A percentile compares a stretch with the other conserved stretches of the same genome.
Evolutionary conservation across 2,329 filamentous ascomycete species (phyloP).

Genomic region (Polytolypa hystricis): DNA sequence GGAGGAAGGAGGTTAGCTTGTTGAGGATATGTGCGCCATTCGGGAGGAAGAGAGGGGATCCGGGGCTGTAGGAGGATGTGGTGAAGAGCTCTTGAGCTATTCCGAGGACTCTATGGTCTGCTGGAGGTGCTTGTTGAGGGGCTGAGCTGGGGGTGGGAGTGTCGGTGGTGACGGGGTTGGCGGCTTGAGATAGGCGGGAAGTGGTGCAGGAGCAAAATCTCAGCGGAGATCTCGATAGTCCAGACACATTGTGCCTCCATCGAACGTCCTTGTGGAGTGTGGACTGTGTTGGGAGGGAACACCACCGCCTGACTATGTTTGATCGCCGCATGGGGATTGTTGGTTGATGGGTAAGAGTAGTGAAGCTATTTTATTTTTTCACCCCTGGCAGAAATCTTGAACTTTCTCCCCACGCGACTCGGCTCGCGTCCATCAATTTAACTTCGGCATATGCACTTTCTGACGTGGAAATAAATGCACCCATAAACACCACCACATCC

Average conservation of each 20-base stretch:
- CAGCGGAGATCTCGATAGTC: slow-evolving; percentile 8
- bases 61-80: slow-evolving; percentile 68
- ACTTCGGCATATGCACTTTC: too few species aligned
- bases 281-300: slow-evolving; percentile 5
- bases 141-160: slow-evolving; percentile 14
- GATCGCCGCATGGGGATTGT: slow-evolving; percentile 9
- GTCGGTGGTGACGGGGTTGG: slow-evolving; percentile 4
- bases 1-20: slow-evolving; percentile 67
- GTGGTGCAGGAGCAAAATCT: slow-evolving; percentile 22
- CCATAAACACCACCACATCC: too few species aligned
- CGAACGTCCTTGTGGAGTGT: slow-evolving; percentile 1
- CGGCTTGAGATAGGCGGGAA: slow-evolving; percentile 7
- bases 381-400: too few species aligned
- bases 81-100: slow-evolving; percentile 62
- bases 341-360: not conserved
- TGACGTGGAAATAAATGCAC: too few species aligned
- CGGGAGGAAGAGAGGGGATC: slow-evolving; percentile 74
- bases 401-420: too few species aligned
- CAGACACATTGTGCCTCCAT: slow-evolving; percentile 4
- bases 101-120: slow-evolving; percentile 42
- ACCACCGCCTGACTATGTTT: slow-evolving; percentile 10
- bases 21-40: slow-evolving; percentile 76
- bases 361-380: too few species aligned
- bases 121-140: slow-evolving; percentile 6
- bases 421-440: too few species aligned